Evolutionary conservation across 2,329 filamentous ascomycete species (phyloP), one percentile per base, ranked within the genome.

Genomic region (Neopestalotiopsis rosae): DNA sequence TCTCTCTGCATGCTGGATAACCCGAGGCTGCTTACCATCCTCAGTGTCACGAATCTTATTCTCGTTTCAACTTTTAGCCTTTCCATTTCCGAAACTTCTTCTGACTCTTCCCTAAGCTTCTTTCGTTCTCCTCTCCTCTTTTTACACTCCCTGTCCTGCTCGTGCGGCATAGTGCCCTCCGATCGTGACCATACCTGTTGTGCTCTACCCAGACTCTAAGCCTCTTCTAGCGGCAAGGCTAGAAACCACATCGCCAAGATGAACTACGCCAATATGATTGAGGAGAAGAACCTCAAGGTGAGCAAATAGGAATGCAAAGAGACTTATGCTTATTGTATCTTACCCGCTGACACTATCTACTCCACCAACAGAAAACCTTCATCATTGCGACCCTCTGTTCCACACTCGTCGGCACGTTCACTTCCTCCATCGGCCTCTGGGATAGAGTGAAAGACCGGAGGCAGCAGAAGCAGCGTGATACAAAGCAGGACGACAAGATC

Each of bases 361-460:
- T 30, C 24, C 17, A 3, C 17, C 7, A 9, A 17, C 14, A 81
- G 79, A 78, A 81, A 76, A 78, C 77, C 5, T 81, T 81, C 70
- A 79, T 81, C 45, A 74, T 82, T 34, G 80, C 80, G n/a, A 81
- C 79, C 2, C 77, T 81, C 28, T 77, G 79, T 61, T 81, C 80
- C 13, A 81, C 80, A 6, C 75, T 82, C 14, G 76, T 80, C 65
- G 78, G 80, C 59, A 81, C 80, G 2, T 81, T 81, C 68, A 78
- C 74, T 28, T 78, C 78, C 0, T 77, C 78, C 45, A 78, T 81
- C 38, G 79, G 77, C 62, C 76, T 81, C 10, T 81, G 79, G 72
- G 80, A 81, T 59, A 76, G 79, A 17, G 65, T 82, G 20, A 69
- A 69, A 56, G 79, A 81, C 32, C 76, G 75, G 61, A 73, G 75